Percentiles rank a stretch among this genome's conserved stretches.
Conservation (phyloP, 352 stramenopile species). For the Chrysophaeum taylorii region DNA sequence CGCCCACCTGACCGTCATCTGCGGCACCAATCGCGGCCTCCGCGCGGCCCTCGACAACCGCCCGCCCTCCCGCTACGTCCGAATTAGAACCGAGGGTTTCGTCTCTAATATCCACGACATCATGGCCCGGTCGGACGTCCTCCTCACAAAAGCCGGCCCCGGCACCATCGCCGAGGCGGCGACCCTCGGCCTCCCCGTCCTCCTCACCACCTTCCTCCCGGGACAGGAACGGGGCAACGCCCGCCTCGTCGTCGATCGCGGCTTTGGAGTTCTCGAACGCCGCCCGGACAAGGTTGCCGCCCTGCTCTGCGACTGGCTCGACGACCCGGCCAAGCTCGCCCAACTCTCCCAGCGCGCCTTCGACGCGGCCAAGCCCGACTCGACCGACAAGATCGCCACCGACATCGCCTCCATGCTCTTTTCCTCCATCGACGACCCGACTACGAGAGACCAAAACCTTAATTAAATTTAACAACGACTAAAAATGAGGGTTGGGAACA, state of each 20-base stretch:
- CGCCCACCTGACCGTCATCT: conserved; percentile 49
- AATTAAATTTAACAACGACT: no score
- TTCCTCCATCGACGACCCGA: no score
- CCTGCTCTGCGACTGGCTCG: not conserved
- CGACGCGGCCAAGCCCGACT: not conserved
- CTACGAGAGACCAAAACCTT: no score
- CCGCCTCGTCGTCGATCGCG: conserved; percentile 46
- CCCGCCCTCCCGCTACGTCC: conserved; percentile 13
- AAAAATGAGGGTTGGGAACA: no score
- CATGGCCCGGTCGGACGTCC: conserved; percentile 54
- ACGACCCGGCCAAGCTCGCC: not conserved
- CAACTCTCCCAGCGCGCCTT: not conserved
- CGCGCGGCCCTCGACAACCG: conserved; percentile 30
- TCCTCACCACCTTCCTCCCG: conserved; percentile 54
- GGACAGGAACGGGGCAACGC: conserved; percentile 60
- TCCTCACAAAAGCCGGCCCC: conserved; percentile 49
- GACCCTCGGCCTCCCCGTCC: conserved; percentile 45
- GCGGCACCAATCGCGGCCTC: conserved; percentile 48
- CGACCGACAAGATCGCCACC: not conserved
- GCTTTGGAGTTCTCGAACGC: conserved; percentile 39
- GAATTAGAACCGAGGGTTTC: conserved; percentile 37
- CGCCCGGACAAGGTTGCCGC: not conserved
- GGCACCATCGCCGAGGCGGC: conserved; percentile 30
- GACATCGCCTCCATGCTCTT: no score
- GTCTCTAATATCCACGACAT: conserved; percentile 52